phyloP scores from a whole-genome alignment of 768 basidiomycete species.

The Boletus reticulatus region DNA sequence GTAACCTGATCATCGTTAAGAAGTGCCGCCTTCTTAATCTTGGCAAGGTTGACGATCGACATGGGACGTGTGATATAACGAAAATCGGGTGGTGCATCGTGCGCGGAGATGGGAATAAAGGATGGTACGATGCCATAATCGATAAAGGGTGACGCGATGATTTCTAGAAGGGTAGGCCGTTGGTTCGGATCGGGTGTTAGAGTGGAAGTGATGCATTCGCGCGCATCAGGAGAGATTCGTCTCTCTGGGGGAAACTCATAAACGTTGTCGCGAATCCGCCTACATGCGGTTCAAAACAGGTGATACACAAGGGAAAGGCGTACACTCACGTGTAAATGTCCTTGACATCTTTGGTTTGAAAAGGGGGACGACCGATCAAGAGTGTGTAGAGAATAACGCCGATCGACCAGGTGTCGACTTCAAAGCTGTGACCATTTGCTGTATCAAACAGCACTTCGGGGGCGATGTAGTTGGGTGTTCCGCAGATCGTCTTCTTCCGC shows the following conservation, averaged over 20 bases:
- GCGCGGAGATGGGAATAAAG: constrained; percentile 77
- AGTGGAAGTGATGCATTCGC: constrained; percentile 78
- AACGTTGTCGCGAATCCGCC: constrained; percentile 89
- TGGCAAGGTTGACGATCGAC: constrained; percentile 67
- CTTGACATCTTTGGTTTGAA: constrained; percentile 98
- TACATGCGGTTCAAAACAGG: constrained; percentile 29
- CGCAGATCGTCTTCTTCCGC: constrained; percentile 98
- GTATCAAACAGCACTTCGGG: constrained; percentile 97
- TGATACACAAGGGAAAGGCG: neutral
- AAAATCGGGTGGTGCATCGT: constrained; percentile 75
- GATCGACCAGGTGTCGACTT: constrained; percentile 97
- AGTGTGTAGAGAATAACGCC: constrained; percentile 97
- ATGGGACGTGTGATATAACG: constrained; percentile 57
- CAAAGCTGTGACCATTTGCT: constrained; percentile 94
- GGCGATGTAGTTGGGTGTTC: constrained; percentile 98
- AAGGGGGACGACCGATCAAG: constrained; percentile 91
- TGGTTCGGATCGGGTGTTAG: constrained; percentile 80
- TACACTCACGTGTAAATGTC: constrained; percentile 81
- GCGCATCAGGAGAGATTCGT: constrained; percentile 64
- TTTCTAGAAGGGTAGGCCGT: constrained; percentile 82
- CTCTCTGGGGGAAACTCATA: constrained; percentile 89
- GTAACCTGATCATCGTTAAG: constrained; percentile 62
- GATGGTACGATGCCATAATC: constrained; percentile 75
- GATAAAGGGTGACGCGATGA: constrained; percentile 86
- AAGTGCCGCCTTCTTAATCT: constrained; percentile 57